Evolutionary conservation across 208 protist genomes (phyloP), one percentile per base, ranked within the genome.

Genomic region (Leishmania braziliensis): DNA sequence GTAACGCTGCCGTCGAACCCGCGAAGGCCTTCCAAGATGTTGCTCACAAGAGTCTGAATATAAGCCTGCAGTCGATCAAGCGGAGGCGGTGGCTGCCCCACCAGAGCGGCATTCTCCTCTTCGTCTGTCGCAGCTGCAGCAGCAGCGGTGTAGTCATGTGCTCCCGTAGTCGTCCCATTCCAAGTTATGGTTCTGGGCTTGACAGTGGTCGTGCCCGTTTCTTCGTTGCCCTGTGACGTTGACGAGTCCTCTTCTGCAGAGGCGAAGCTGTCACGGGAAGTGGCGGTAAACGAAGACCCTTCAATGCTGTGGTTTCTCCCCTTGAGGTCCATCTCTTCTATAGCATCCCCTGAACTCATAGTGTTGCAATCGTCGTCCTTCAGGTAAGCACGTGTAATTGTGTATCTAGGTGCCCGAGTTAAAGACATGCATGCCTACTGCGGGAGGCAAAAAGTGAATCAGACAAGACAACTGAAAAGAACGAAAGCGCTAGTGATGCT

Each of bases 1-100:
- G 82, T 77, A 36, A 77, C 65, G 63, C 74, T 82, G 43, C 82
- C 82, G 48, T 86, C 82, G 63, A 86, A 86, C 77, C 82, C 82
- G 5, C 82, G 82, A 33, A 86, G 71, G 10, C 82, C 74, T 66
- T 86, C 74, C 46, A 86, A 54, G 36, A 82, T 86, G 65, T 56
- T 82, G 66, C 77, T n/a, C 33, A 86, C 82, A 50, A 82, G 50
- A 1, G 53, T 5, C 36, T 80, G 77, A 12, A 86, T 63, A 78
- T 75, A 82, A 26, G 46, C 65, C 66, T 85, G 81, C 54, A 86
- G 48, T 18, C 63, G 78, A 16, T 70, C 69, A 18, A 63, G 51
- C 12, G 71, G 63, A n/a, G 36, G 39, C n/a, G 29, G 72, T n/a
- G 82, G 26, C 74, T 82, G 66, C 10, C 20, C 58, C 16, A 29